These are phyloP conservation scores for Ogataea pignaliae DNA, from an alignment of 805 yeast genomes.

Conservation along the genomic window DNA sequence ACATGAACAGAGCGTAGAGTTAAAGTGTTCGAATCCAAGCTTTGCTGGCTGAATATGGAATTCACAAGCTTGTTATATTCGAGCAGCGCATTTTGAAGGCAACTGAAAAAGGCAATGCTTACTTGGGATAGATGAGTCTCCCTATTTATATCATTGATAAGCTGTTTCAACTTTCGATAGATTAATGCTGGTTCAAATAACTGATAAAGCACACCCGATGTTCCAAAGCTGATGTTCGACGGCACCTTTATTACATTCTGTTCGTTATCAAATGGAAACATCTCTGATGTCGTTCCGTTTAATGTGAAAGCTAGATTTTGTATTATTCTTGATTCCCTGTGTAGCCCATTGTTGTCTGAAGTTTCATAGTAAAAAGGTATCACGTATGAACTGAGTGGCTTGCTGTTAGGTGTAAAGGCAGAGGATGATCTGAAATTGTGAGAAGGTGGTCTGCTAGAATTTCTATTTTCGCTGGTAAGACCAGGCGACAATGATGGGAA, in stretches of 20 bases:
- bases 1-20: conserved; percentile 32
- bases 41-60: conserved; percentile 24
- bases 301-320: conserved; percentile 48
- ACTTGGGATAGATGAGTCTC: conserved; percentile 40
- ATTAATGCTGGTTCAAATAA: conserved; percentile 72
- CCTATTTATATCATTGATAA: conserved; percentile 23
- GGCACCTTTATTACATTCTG: conserved; percentile 43
- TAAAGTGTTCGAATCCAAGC: conserved; percentile 27
- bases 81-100: conserved; percentile 34
- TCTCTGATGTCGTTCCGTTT: conserved; percentile 57
- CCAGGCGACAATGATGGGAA: conserved; percentile 6
- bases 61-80: conserved; percentile 36
- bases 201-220: conserved; percentile 49
- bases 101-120: conserved; percentile 56
- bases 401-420: conserved; percentile 7
- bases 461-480: background rate
- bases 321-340: conserved; percentile 39
- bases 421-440: background rate
- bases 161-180: conserved; percentile 41
- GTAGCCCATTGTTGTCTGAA: conserved; percentile 19
- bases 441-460: conserved; percentile 10
- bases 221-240: conserved; percentile 46
- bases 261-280: conserved; percentile 41
- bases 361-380: conserved; percentile 30
- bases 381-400: conserved; percentile 27